A percentile compares a stretch with the other conserved stretches of the same genome.
Evolutionary conservation across 148 eudicot genomes (phyloP).

Genomic region (Mesembryanthemum crystallinum): DNA sequence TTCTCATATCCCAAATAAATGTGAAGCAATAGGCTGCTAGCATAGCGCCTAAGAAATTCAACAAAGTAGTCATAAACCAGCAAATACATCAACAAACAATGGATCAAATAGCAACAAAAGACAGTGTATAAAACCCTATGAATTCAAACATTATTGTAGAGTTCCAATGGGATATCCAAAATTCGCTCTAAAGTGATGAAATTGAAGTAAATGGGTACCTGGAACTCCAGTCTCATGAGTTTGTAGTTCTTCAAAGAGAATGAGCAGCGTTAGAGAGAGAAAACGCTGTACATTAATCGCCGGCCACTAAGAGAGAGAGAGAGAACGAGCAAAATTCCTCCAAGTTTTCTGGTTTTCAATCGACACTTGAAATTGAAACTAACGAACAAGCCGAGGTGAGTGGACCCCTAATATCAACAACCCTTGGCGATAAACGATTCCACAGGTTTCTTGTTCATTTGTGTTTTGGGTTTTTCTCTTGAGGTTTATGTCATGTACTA

Average conservation of each 20-base stretch:
- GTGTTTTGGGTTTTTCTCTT: background rate
- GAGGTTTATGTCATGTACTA: background rate
- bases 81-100: background rate
- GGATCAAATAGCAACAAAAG: too few relatives aligned
- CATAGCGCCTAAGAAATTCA: too few relatives aligned
- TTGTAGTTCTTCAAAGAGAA: background rate
- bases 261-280: background rate
- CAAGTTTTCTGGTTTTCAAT: background rate
- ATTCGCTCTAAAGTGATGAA: too few relatives aligned
- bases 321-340: background rate
- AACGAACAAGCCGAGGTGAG: background rate
- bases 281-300: background rate
- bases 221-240: background rate
- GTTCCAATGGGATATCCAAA: background rate
- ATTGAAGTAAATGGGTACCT: background rate
- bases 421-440: slow-evolving; percentile 22
- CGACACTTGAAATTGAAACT: too few relatives aligned
- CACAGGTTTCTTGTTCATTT: background rate
- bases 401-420: slow-evolving; percentile 28
- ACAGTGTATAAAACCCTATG: background rate
- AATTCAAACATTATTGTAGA: background rate
- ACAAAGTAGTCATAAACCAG: slow-evolving; percentile 5
- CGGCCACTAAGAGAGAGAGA: slow-evolving; percentile 3
- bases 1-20: slow-evolving; percentile 12
- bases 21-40: background rate